Evolutionary conservation across 2,329 filamentous ascomycete genomes (phyloP), one percentile per base, ranked within the genome.

Genomic region (Myriangium duriaei): DNA sequence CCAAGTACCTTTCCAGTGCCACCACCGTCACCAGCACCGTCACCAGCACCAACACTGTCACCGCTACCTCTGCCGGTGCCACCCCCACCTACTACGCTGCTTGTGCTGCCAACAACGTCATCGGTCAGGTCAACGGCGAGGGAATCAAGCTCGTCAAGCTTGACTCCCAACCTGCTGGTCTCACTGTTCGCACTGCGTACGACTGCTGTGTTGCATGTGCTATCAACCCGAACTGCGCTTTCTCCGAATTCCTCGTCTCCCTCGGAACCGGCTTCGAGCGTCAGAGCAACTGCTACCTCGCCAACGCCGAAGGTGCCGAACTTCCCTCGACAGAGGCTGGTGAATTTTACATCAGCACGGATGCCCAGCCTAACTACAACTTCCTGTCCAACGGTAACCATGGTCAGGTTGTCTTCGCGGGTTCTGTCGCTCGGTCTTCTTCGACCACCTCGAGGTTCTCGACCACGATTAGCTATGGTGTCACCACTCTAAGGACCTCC

Each of bases 21-120:
- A 30, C 12, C 10, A 37, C 13, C 13, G 18, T 24, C 18, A 30
- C 34, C 29, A 37, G 21, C 28, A 29, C 34, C 4, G 15, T 17
- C 15, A 17, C 15, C 10, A 18, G 10, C 5, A 24, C 34, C 9
- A 16, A 9, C 7, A 37, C 34, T 16, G 6, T 30, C 13, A 37
- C 34, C 13, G 12, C 6, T 11, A 30, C 26, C 19, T 29, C 19
- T 16, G 34, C 34, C 16, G 34, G 26, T 4, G 12, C 34, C 11
- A 37, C 34, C 13, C 34, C 34, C 7, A 37, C 24, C 7, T 37
- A 29, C 34, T 37, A 37, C 26, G 34, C 34, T 7, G 34, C 34
- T 10, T 37, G 34, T 19, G 34, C 12, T 4, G 6, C 34, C 9
- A 37, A 18, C 14, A 37, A 37, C 24, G 18, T 37, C 15, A 30